Evolutionary conservation across 148 eudicot species (phyloP).

Genomic region (Limonium bicolor): DNA sequence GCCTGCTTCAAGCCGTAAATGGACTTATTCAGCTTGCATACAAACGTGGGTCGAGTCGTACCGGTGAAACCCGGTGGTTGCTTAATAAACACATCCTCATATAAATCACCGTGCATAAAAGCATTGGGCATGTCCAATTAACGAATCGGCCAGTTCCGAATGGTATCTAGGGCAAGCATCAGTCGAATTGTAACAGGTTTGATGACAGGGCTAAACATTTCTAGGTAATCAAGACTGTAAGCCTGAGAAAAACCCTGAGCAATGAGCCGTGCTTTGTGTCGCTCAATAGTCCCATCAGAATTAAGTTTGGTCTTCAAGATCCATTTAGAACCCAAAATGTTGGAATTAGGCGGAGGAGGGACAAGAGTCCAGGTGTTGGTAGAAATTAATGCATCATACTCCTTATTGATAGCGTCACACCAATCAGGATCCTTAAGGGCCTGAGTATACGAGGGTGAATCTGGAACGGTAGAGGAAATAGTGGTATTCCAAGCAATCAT

Average conservation of each 20-base stretch:
- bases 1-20: no score
- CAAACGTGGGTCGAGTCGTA: no score
- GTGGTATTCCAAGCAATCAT: neutral
- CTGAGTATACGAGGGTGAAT: neutral
- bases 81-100: no score
- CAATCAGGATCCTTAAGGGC: neutral
- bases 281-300: neutral
- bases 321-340: neutral
- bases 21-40: no score
- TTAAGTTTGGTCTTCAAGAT: neutral
- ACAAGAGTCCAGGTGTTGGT: neutral
- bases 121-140: neutral
- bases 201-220: neutral
- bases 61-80: no score
- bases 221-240: neutral
- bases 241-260: neutral
- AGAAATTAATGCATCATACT: neutral
- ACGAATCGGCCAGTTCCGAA: neutral
- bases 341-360: neutral
- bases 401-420: neutral
- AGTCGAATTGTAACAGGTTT: neutral
- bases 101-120: no score
- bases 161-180: neutral
- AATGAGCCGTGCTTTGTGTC: neutral
- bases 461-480: no score